Evolutionary conservation across 306 rosid species (phyloP).

Genomic region (Cucurbita maxima): DNA sequence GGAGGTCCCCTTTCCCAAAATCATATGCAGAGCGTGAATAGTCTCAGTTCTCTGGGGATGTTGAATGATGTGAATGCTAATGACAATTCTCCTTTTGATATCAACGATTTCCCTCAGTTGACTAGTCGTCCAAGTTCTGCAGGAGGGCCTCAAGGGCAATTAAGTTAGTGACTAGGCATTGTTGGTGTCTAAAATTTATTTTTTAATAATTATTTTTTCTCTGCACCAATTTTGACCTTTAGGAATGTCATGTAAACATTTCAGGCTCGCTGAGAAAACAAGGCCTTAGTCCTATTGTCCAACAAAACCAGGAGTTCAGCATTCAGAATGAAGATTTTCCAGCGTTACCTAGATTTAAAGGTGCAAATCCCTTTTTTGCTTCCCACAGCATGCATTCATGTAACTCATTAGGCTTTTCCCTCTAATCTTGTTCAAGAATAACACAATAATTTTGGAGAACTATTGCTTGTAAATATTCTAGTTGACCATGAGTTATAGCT

Average conservation of each 20-base stretch:
- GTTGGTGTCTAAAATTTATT: neutral
- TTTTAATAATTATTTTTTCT: neutral
- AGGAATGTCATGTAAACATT: conserved; percentile 10
- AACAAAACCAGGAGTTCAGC: conserved; percentile 95
- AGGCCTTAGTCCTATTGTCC: conserved; percentile 90
- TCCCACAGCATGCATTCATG: neutral
- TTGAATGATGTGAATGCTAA: conserved; percentile 76
- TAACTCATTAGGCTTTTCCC: neutral
- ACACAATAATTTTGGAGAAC: neutral
- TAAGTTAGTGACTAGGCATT: conserved; percentile 30
- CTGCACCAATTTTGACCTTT: neutral
- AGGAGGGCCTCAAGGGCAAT: conserved; percentile 95
- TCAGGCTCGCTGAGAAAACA: conserved; percentile 92
- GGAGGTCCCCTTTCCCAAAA: conserved; percentile 84
- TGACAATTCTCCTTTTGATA: conserved; percentile 76
- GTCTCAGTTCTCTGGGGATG: conserved; percentile 78
- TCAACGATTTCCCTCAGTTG: conserved; percentile 86
- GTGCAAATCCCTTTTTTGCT: conserved; percentile 29
- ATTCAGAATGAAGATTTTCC: conserved; percentile 98
- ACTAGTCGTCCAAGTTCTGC: conserved; percentile 93
- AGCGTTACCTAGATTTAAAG: conserved; percentile 93
- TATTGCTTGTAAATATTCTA: neutral
- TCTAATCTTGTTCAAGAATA: neutral
- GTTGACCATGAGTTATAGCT: neutral
- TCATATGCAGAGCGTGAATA: conserved; percentile 66